Base-by-base conservation (phyloP, 1,284 basidiomycete genomes). In the Sporisorium reilianum region DNA sequence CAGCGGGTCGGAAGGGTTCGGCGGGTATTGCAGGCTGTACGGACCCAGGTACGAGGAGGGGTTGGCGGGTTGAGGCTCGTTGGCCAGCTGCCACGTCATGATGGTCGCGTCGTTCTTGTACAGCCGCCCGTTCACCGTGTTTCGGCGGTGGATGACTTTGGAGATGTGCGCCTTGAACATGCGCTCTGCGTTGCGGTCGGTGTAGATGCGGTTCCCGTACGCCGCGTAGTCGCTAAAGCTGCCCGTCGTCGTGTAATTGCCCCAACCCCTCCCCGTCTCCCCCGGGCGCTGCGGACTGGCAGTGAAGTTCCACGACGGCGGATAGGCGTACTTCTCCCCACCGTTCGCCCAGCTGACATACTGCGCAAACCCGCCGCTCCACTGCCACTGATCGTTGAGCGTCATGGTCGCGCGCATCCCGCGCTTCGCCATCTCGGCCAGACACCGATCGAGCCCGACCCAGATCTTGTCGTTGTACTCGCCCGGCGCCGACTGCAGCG, bases 11-110 rank as follows among this genome's bases (percentile, higher is more conserved):
- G 32, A 48, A 1, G 57, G 53, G 49, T 66, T 66, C 2, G 57
- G 49, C 14, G 51, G n/a, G n/a, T 58, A 64, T 45, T 57, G 34
- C 42, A 64, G 45, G 20, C 48, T 26, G 28, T 64, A 64, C 5
- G 50, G 36, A 3, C 55, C 63, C 2, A 38, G 40, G n/a, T 36
- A 46, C n/a, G 25, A 22, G 5, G 36, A 18, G 36, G 46, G 50
- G 40, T 44, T 53, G 20, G 52, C 32, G 6, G 59, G 64, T 32
- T 78, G 77, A 12, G 77, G 77, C 51, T 79, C 77, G 51, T 79
- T 79, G 41, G 64, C 56, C 12, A 76, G 67, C 40, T 79, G 77
- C 77, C 77, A 79, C 7, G 76, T 72, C 76, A 79, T 72, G 57
- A 77, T 79, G 23, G 77, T 75, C 0, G 77, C 58, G 54, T 79